Evolutionary conservation across 768 basidiomycete species (phyloP).

Genomic region (Hygrocybe punicea): DNA sequence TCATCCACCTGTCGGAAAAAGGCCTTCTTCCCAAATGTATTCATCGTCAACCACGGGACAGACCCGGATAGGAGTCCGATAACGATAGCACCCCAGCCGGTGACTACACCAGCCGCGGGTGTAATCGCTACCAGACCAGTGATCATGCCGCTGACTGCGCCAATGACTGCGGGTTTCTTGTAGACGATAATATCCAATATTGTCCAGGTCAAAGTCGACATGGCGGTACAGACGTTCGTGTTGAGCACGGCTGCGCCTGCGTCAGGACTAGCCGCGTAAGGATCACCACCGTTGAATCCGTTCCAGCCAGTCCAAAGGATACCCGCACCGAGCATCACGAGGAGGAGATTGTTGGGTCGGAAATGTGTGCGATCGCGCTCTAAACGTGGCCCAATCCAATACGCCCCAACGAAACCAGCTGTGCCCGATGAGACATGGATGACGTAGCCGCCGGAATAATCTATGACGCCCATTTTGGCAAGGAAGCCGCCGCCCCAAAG

Average conservation of each 20-base stretch:
- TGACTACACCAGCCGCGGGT: slow-evolving; percentile 7
- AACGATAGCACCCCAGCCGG: slow-evolving; percentile 9
- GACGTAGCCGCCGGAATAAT: slow-evolving; percentile 10
- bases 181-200: slow-evolving; percentile 2
- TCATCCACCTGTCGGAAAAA: slow-evolving; percentile 6
- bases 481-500: slow-evolving; percentile 9
- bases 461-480: slow-evolving; percentile 2
- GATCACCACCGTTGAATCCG: slow-evolving; percentile 10
- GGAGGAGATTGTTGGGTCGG: slow-evolving; percentile 6
- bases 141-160: slow-evolving; percentile 8
- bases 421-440: slow-evolving; percentile 9
- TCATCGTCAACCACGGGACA: slow-evolving; percentile 6
- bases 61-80: slow-evolving; percentile 5
- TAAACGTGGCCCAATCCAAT: slow-evolving; percentile 7
- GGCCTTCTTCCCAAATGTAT: not conserved
- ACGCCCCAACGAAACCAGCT: slow-evolving; percentile 8
- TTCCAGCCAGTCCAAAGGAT: slow-evolving; percentile 10
- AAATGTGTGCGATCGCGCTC: slow-evolving; percentile 1
- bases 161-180: slow-evolving; percentile 8
- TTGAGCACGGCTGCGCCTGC: slow-evolving; percentile 10
- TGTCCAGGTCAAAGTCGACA: slow-evolving; percentile 4
- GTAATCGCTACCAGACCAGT: slow-evolving; percentile 9
- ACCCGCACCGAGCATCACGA: slow-evolving; percentile 5
- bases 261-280: slow-evolving; percentile 7
- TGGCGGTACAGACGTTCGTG: slow-evolving; percentile 7